Evolutionary conservation across 2,329 filamentous ascomycete genomes (phyloP), one percentile per base, ranked within the genome.

Genomic region (Phoma sp.): DNA sequence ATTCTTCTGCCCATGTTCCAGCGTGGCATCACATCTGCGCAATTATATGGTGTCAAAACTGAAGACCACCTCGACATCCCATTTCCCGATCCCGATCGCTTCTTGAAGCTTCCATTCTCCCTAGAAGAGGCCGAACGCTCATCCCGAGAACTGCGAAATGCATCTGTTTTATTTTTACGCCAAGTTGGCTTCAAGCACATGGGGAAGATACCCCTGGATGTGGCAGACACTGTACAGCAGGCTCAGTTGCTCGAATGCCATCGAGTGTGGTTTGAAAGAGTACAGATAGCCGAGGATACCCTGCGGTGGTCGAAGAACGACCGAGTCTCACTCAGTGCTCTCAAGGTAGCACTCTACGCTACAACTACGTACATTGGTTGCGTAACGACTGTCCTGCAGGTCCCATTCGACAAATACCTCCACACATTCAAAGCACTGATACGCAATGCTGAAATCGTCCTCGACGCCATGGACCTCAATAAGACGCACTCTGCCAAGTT

Each of bases 1-100:
- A 59, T 58, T 5, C 56, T 70, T 4, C 13, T 62, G 6, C 66
- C 66, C 4, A 61, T 71, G n/a, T 69, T 66, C 27, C 57, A 58
- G 12, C 56, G 65, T 19, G 51, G 59, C 4, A 58, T 68, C 6
- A 48, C 63, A 22, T 54, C 57, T 15, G 67, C 60, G 5, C 51
- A 64, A 10, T 8, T 69, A 7, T 67, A 61, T 43, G 65, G 65
- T 13, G 55, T 60, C 6, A 19, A 43, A 2, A 41, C 60, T 9
- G 63, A 67, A 21, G 43, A 57, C 0, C 45, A 48, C 6, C 35
- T 63, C 13, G 43, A 60, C 2, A 50, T 60, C 1, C 24, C 46
- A 3, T 51, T 44, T 29, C 50, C 52, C 13, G 21, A 37, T 9
- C 31, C 53, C 6, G 15, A 52, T 25, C 32, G 15, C 29, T 40